phyloP scores from a whole-genome alignment of 306 rosid species.

The Gastrolobium bilobum region DNA sequence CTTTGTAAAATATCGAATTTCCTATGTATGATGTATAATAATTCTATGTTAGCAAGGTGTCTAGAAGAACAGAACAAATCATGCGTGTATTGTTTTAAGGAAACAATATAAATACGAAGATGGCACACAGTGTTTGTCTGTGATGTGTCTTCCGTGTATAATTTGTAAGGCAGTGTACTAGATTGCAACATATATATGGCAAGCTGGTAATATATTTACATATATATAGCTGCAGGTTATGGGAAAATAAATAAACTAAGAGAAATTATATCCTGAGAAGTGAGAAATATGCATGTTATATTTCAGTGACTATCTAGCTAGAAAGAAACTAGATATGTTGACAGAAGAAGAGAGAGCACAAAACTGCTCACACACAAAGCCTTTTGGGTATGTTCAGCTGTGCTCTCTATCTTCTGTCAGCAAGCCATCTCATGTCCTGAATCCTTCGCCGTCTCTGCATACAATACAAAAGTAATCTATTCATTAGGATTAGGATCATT shows the following conservation, averaged over 20 bases:
- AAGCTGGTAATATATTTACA: too few relatives aligned
- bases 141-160: too few relatives aligned
- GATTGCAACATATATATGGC: too few relatives aligned
- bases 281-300: background rate
- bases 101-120: too few relatives aligned
- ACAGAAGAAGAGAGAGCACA: conserved; percentile 69
- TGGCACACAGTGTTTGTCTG: too few relatives aligned
- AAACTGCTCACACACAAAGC: conserved; percentile 56
- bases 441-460: background rate
- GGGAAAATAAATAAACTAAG: too few relatives aligned
- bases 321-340: conserved; percentile 18
- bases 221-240: background rate
- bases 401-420: conserved; percentile 76
- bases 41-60: too few relatives aligned
- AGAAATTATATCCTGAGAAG: background rate
- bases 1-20: too few relatives aligned
- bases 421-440: background rate
- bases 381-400: conserved; percentile 54
- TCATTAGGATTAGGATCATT: conserved; percentile 2
- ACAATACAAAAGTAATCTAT: background rate
- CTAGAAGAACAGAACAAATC: too few relatives aligned
- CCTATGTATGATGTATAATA: too few relatives aligned
- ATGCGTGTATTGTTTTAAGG: too few relatives aligned
- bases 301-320: background rate
- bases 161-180: too few relatives aligned